A percentile compares a stretch with the other conserved stretches of the same genome.
Evolutionary conservation across 495 filamentous ascomycete species (phyloP).

Genomic region (Pyronema omphalodes): DNA sequence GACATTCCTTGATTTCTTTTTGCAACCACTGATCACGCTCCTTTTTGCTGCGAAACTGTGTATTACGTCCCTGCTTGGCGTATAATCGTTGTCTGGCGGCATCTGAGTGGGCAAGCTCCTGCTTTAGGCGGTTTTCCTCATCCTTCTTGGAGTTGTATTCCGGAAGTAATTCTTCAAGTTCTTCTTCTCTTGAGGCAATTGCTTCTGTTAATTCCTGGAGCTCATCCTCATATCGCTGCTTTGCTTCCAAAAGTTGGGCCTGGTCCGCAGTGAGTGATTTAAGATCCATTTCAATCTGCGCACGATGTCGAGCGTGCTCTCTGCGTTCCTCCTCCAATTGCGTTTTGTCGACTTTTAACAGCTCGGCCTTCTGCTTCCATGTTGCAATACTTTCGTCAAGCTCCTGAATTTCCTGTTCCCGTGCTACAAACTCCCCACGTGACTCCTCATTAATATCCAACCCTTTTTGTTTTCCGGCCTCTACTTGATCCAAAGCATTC

Average conservation of each 20-base stretch:
- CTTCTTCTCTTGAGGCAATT: constrained; percentile 58
- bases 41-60: constrained; percentile 67
- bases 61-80: constrained; percentile 83
- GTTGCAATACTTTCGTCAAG: constrained; percentile 62
- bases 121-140: constrained; percentile 49
- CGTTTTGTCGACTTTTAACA: constrained; percentile 68
- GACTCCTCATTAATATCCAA: constrained; percentile 69
- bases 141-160: constrained; percentile 53
- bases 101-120: constrained; percentile 57
- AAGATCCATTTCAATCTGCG: constrained; percentile 68
- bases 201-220: constrained; percentile 50
- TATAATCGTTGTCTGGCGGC: constrained; percentile 62
- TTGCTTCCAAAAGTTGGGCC: constrained; percentile 40
- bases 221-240: constrained; percentile 59
- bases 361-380: constrained; percentile 62
- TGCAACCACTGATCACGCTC: constrained; percentile 75
- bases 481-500: constrained; percentile 61
- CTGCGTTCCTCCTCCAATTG: constrained; percentile 81
- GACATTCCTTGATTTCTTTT: constrained; percentile 64
- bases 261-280: constrained; percentile 58
- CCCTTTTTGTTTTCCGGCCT: constrained; percentile 60
- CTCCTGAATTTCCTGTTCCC: constrained; percentile 53
- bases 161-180: constrained; percentile 53
- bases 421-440: constrained; percentile 52
- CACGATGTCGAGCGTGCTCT: constrained; percentile 53